phyloP scores from a whole-genome alignment of 75 land plant genomes.

The Sequoia sempervirens region DNA sequence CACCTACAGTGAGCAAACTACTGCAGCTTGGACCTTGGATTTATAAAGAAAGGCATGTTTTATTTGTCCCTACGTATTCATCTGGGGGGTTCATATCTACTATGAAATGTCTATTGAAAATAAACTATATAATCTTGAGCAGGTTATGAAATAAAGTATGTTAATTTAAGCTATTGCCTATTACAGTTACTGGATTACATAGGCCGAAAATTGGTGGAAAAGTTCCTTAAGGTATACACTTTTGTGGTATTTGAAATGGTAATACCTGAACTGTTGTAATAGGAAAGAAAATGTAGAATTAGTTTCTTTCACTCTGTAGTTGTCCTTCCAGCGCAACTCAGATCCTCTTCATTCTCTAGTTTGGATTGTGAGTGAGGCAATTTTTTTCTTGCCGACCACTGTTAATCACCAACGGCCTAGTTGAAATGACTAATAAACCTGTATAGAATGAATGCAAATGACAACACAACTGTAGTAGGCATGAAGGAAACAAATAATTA shows the following conservation, averaged over 20 bases:
- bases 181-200: neutral
- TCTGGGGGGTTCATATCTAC: neutral
- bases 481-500: neutral
- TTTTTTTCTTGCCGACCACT: neutral
- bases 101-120: neutral
- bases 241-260: neutral
- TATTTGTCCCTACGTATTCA: neutral
- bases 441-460: neutral
- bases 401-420: neutral
- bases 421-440: neutral
- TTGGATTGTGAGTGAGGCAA: too few relatives aligned
- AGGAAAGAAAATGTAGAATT: neutral
- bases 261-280: neutral
- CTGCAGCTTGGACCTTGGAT: neutral
- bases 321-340: neutral
- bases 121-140: neutral
- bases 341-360: neutral
- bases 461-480: neutral
- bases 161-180: neutral
- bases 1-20: neutral
- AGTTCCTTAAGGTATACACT: neutral
- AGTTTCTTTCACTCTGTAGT: neutral
- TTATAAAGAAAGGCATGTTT: neutral
- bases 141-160: neutral
- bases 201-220: neutral